phyloP scores from a whole-genome alignment of 2,329 filamentous ascomycete genomes.

The Cytospora mali region DNA sequence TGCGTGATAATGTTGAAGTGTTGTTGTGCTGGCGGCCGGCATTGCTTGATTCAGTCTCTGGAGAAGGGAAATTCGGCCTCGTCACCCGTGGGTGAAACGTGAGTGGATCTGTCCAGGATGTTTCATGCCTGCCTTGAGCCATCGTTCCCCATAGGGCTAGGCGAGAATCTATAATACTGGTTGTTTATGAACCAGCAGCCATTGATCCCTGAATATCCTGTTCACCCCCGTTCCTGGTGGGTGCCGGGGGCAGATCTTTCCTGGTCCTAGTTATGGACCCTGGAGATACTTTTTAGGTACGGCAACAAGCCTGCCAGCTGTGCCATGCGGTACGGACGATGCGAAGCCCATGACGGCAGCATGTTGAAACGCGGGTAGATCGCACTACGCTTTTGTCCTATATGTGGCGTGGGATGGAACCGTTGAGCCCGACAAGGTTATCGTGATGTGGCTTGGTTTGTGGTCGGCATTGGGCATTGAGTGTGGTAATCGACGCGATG shows the following conservation, averaged over 20 bases:
- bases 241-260: constrained; percentile 11
- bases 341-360: constrained; percentile 14
- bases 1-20: background rate
- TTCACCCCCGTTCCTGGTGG: background rate
- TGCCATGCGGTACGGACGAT: constrained; percentile 18
- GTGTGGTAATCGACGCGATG: constrained; percentile 10
- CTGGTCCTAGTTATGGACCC: background rate
- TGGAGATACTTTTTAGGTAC: background rate
- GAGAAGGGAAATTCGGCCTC: constrained; percentile 11
- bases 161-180: background rate
- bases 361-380: constrained; percentile 16
- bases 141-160: constrained; percentile 16
- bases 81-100: constrained; percentile 10
- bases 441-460: constrained; percentile 1
- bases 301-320: constrained; percentile 7
- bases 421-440: constrained; percentile 12
- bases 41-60: background rate
- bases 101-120: constrained; percentile 1
- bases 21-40: constrained; percentile 1
- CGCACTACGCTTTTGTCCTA: constrained; percentile 10
- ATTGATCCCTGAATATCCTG: background rate
- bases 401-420: constrained; percentile 26
- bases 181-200: constrained; percentile 3
- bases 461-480: background rate
- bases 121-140: background rate